Conservation (phyloP, 2,329 filamentous ascomycete genomes). For the Aspergillus arachidicola region DNA sequence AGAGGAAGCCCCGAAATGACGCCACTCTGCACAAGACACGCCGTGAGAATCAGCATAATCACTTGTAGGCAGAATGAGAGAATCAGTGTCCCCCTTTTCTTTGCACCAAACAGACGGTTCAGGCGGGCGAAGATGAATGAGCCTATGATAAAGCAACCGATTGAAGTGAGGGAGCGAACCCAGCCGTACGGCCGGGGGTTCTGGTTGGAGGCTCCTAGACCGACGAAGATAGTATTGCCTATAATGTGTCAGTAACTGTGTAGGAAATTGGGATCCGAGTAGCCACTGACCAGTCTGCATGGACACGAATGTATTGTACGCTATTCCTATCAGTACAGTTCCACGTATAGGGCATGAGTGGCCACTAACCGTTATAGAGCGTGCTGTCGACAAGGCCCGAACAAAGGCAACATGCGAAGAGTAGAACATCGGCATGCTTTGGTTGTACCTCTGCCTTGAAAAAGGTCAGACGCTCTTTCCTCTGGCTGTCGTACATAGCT, state of each 20-base stretch:
- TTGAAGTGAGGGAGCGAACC: slow-evolving; percentile 48
- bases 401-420: slow-evolving; percentile 31
- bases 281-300: slow-evolving; percentile 1
- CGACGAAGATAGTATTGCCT: slow-evolving; percentile 50
- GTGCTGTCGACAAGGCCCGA: slow-evolving; percentile 35
- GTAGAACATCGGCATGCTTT: slow-evolving; percentile 27
- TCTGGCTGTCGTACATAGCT: slow-evolving; percentile 4
- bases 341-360: no score
- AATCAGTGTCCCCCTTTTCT: slow-evolving; percentile 27
- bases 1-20: slow-evolving; percentile 24
- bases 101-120: slow-evolving; percentile 28
- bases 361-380: slow-evolving; percentile 30
- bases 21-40: slow-evolving; percentile 28
- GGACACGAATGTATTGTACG: slow-evolving; percentile 46
- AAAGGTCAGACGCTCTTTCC: slow-evolving; percentile 15
- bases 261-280: neutral
- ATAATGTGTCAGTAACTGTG: neutral
- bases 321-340: slow-evolving; percentile 22
- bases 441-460: slow-evolving; percentile 25
- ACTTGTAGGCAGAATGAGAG: slow-evolving; percentile 34
- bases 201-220: slow-evolving; percentile 44
- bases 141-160: slow-evolving; percentile 47
- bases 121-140: slow-evolving; percentile 44
- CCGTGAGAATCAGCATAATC: slow-evolving; percentile 30
- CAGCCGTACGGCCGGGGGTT: slow-evolving; percentile 46